These are phyloP conservation scores for Balamuthia mandrillaris DNA, from an alignment of 208 protist genomes.

Conservation along the genomic window DNA sequence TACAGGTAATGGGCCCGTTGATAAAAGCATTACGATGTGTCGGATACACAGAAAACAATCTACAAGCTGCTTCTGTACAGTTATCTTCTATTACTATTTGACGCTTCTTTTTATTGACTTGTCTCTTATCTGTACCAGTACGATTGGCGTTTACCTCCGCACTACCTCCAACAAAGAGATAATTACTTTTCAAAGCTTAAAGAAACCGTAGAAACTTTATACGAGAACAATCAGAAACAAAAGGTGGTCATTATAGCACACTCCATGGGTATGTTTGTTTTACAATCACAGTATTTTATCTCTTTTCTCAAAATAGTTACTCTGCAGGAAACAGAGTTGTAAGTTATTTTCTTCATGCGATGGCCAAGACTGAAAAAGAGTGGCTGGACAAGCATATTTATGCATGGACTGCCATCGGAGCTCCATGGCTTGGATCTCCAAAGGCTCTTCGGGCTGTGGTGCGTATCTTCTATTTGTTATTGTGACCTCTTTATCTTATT, in stretches of 20 bases:
- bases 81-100: not conserved
- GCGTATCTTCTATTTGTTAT: too few relatives aligned
- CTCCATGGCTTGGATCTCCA: not conserved
- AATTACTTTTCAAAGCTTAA: not conserved
- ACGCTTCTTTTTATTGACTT: not conserved
- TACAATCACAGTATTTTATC: too few relatives aligned
- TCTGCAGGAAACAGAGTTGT: not conserved
- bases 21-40: not conserved
- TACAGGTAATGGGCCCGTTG: constrained; percentile 7
- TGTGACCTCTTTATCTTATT: not conserved
- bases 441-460: not conserved
- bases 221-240: not conserved
- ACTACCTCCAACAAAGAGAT: not conserved
- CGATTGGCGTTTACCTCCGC: not conserved
- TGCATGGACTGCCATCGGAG: not conserved
- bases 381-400: not conserved
- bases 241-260: not conserved
- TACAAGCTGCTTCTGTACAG: not conserved
- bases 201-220: not conserved
- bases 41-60: not conserved
- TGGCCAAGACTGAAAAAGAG: not conserved
- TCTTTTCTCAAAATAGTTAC: too few relatives aligned
- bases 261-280: constrained; percentile 3
- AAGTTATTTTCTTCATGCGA: not conserved
- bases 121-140: not conserved